A percentile compares a stretch with the other conserved stretches of the same genome.
Evolutionary conservation across 2,329 filamentous ascomycete genomes (phyloP).

Genomic region (Fusarium sambucinum): DNA sequence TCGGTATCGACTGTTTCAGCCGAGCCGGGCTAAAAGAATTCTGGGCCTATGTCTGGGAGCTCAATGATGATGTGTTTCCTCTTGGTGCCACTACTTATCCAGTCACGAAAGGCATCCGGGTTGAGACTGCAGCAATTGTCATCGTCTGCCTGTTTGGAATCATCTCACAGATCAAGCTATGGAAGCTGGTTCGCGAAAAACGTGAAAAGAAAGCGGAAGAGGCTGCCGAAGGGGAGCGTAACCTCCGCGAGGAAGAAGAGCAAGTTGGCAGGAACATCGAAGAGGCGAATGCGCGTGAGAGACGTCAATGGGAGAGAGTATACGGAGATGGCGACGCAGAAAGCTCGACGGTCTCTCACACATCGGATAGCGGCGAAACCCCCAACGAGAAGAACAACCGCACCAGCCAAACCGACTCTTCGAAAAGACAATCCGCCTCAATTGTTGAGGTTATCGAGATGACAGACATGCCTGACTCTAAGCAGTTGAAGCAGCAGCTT

Average conservation of each 20-base stretch:
- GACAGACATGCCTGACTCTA: slow-evolving; percentile 59
- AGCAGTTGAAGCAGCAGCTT: slow-evolving; percentile 44
- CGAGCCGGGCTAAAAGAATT: slow-evolving; percentile 94
- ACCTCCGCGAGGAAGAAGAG: slow-evolving; percentile 74
- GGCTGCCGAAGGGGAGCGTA: slow-evolving; percentile 62
- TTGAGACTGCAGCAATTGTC: slow-evolving; percentile 83
- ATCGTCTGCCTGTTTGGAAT: slow-evolving; percentile 81
- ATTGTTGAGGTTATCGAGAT: slow-evolving; percentile 66
- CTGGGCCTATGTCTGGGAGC: slow-evolving; percentile 89
- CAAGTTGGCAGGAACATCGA: slow-evolving; percentile 76
- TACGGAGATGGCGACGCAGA: slow-evolving; percentile 72
- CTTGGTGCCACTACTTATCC: slow-evolving; percentile 82
- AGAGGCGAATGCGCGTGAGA: slow-evolving; percentile 70
- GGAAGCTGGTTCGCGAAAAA: slow-evolving; percentile 80
- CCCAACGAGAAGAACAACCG: slow-evolving; percentile 60
- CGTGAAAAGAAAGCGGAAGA: slow-evolving; percentile 66
- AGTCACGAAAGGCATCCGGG: slow-evolving; percentile 84
- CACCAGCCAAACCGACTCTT: slow-evolving; percentile 53
- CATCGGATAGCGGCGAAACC: slow-evolving; percentile 65
- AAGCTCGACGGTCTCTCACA: slow-evolving; percentile 55
- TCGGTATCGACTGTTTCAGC: slow-evolving; percentile 93
- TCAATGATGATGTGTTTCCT: slow-evolving; percentile 86
- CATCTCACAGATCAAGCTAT: slow-evolving; percentile 86
- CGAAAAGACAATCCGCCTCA: slow-evolving; percentile 52
- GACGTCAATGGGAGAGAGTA: slow-evolving; percentile 78